These are phyloP conservation scores for Camelina sativa DNA, from an alignment of 345 rosid genomes.

Conservation along the genomic window DNA sequence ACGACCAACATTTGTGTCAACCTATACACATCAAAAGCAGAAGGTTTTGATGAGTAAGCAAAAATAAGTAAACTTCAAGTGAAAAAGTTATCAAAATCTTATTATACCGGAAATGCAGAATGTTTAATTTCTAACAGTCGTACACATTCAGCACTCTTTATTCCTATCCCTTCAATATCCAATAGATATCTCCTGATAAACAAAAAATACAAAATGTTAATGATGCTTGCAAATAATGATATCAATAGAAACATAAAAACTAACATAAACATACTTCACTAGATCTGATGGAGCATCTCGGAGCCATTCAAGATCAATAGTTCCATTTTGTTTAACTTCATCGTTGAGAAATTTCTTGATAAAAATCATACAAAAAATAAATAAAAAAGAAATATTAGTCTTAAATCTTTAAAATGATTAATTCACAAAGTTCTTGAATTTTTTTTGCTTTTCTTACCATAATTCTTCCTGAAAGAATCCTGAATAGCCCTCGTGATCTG, in stretches of 20 bases:
- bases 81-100: not conserved
- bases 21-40: constrained; percentile 45
- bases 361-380: not conserved
- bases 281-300: constrained; percentile 57
- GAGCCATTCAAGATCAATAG: constrained; percentile 78
- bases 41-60: not conserved
- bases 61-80: not conserved
- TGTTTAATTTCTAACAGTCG: constrained; percentile 63
- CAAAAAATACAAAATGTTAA: not conserved
- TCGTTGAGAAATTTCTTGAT: constrained; percentile 56
- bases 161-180: constrained; percentile 57
- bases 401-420: not conserved
- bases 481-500: constrained; percentile 58
- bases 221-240: not conserved
- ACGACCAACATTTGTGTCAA: constrained; percentile 76
- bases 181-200: constrained; percentile 57
- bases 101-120: constrained; percentile 67
- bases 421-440: not conserved
- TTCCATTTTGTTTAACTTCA: constrained; percentile 46
- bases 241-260: not conserved
- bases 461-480: constrained; percentile 47
- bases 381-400: not conserved
- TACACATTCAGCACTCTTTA: constrained; percentile 76
- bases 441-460: constrained; percentile 43
- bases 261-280: constrained; percentile 54